Conservation (phyloP, 805 yeast genomes). For the Starmera caribaea region DNA sequence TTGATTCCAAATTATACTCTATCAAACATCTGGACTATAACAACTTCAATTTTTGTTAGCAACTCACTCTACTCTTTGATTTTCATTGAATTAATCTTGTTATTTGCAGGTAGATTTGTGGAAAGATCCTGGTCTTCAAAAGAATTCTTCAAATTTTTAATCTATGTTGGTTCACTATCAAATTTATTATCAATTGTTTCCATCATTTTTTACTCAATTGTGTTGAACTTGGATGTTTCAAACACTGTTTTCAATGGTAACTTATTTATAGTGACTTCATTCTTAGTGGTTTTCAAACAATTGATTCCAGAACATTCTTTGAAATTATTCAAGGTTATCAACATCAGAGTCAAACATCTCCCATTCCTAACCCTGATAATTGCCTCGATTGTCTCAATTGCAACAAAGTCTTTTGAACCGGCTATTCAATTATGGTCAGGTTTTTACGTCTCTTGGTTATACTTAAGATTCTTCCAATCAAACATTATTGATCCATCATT, state of each 20-base stretch:
- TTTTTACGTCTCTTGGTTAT: conserved; percentile 64
- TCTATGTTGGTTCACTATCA: conserved; percentile 40
- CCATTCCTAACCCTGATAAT: conserved; percentile 37
- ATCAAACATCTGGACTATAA: conserved; percentile 54
- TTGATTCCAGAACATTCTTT: conserved; percentile 53
- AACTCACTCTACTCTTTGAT: conserved; percentile 36
- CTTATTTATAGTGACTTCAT: conserved; percentile 45
- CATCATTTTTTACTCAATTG: conserved; percentile 17
- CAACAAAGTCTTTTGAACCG: conserved; percentile 33
- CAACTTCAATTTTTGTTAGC: conserved; percentile 59
- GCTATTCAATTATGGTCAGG: conserved; percentile 45
- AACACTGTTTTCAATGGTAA: conserved; percentile 43
- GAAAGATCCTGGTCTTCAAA: conserved; percentile 56
- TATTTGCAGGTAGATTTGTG: conserved; percentile 54
- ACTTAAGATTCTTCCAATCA: conserved; percentile 68
- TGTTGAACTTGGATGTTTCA: conserved; percentile 14
- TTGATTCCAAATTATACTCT: conserved; percentile 50
- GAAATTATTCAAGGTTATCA: conserved; percentile 32
- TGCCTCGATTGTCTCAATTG: conserved; percentile 20
- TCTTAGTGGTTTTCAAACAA: conserved; percentile 58
- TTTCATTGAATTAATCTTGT: conserved; percentile 36
- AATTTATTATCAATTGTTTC: conserved; percentile 29
- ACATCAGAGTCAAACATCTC: conserved; percentile 51
- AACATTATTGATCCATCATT: conserved; percentile 45
- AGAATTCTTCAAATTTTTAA: conserved; percentile 39